phyloP scores from a whole-genome alignment of 2,329 filamentous ascomycete species.

The Saccharata proteae region DNA sequence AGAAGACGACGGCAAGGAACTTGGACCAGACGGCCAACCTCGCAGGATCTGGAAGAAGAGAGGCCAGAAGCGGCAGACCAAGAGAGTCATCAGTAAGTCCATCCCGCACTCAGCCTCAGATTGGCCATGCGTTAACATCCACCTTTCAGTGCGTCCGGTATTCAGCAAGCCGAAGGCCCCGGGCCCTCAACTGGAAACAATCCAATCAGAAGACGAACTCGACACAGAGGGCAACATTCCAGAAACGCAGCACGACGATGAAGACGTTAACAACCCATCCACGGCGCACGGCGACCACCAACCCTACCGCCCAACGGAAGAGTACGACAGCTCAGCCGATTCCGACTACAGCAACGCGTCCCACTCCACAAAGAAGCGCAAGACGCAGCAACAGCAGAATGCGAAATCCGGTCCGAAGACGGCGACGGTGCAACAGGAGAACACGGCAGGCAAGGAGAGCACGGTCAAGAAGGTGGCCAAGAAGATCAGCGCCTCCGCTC shows the following conservation, averaged over 20 bases:
- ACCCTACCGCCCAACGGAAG: too few species aligned
- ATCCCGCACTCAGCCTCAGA: slow-evolving; percentile 2
- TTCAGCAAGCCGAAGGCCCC: slow-evolving; percentile 25
- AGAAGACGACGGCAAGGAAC: slow-evolving; percentile 34
- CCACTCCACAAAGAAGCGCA: slow-evolving; percentile 13
- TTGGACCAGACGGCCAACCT: slow-evolving; percentile 45
- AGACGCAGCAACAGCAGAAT: slow-evolving; percentile 11
- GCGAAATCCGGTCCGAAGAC: slow-evolving; percentile 1
- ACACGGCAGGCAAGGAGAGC: slow-evolving; percentile 15
- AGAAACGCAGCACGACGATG: slow-evolving; percentile 25
- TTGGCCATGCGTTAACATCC: slow-evolving; percentile 13
- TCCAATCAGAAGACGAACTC: slow-evolving; percentile 3
- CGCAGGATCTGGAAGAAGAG: slow-evolving; percentile 66
- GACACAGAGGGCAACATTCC: slow-evolving; percentile 15
- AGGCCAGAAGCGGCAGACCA: slow-evolving; percentile 68
- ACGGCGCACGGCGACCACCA: slow-evolving; percentile 22
- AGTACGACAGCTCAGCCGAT: slow-evolving; percentile 30
- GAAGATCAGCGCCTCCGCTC: slow-evolving; percentile 34
- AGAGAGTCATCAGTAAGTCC: slow-evolving; percentile 44
- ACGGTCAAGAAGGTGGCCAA: slow-evolving; percentile 26
- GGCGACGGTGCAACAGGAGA: slow-evolving; percentile 16
- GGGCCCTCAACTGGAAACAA: slow-evolving; percentile 2
- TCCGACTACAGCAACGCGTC: slow-evolving; percentile 9
- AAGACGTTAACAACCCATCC: slow-evolving; percentile 19
- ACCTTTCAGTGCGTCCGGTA: slow-evolving; percentile 26